A percentile compares a stretch with the other conserved stretches of the same genome.
phyloP scores from a whole-genome alignment of 192 early-diverging fungal genomes.

The Nowakowskiella sp. region DNA sequence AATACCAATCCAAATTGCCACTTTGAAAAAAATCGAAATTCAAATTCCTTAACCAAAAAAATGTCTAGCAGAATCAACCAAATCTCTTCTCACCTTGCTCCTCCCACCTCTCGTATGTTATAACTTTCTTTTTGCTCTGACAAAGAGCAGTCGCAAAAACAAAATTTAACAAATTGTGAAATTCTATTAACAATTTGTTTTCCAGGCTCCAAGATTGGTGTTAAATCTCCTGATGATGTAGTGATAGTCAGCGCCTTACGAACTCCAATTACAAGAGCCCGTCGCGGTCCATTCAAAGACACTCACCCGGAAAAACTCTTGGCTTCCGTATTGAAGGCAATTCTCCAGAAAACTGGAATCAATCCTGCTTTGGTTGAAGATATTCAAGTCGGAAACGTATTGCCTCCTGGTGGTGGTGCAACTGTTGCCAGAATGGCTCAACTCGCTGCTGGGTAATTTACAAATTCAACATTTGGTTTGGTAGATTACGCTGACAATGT shows the following conservation, averaged over 20 bases:
- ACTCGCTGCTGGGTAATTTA: conserved; percentile 65
- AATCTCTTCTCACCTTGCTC: too few relatives aligned
- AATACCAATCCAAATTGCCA: too few relatives aligned
- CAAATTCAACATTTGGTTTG: background rate
- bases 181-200: too few relatives aligned
- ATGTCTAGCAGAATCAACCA: too few relatives aligned
- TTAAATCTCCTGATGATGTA: conserved; percentile 84
- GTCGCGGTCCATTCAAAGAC: conserved; percentile 90
- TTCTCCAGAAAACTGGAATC: conserved; percentile 67
- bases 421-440: conserved; percentile 85
- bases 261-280: conserved; percentile 78
- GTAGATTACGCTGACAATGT: conserved; percentile 6
- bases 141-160: too few relatives aligned
- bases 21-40: too few relatives aligned
- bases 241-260: conserved; percentile 85
- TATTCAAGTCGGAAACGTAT: conserved; percentile 90
- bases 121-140: too few relatives aligned
- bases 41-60: too few relatives aligned
- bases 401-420: conserved; percentile 82
- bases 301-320: conserved; percentile 67
- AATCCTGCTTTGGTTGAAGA: conserved; percentile 84
- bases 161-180: too few relatives aligned
- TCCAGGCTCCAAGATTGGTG: too few relatives aligned
- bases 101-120: too few relatives aligned
- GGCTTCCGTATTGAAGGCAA: conserved; percentile 67